Base-by-base conservation (phyloP, 2,329 filamentous ascomycete genomes). In the Fusarium pseudograminearum region DNA sequence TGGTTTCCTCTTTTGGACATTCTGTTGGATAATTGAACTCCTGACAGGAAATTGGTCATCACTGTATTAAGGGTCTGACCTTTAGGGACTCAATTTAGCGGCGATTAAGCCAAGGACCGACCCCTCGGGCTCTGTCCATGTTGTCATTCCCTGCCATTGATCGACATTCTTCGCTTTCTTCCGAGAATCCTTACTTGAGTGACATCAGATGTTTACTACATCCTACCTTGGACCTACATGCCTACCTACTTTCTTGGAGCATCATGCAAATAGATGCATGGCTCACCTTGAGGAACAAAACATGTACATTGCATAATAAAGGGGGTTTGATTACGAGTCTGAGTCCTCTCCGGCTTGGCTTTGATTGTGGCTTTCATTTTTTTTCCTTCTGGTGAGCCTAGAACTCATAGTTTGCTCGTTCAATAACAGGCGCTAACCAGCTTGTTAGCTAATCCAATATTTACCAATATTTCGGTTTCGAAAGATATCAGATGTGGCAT, bases 161-260 rank as follows among this genome's bases (percentile, higher is more conserved):
- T 59, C 61, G 65, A 41, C 61, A 58, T 22, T 34, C 33, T 45
- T 69, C 51, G 67, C 67, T 52, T 66, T 57, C 48, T 69, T 69
- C 67, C 61, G 66, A 63, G 53, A 47, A 46, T n/a, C 14, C 20
- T 61, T 57, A 44, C 41, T 33, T 12, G 46, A 22, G 22, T 57
- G 45, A 41, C 52, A 64, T 65, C 51, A 58, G 45, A 65, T 57
- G 28, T 14, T 34, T 36, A 24, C 59, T 61, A n/a, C 11, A 34
- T 24, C 22, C 46, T 26, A 12, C n/a, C 11, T 14, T 10, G 11
- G 28, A 12, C 28, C 16, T 36, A 40, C n/a, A n/a, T 14, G 11
- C 11, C n/a, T 40, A 48, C 11, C n/a, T 40, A 48, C 46, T 34
- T 34, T 34, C 16, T 38, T 20, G 33, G 18, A 20, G 22, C 18